Evolutionary conservation across 495 filamentous ascomycete genomes (phyloP).

Genomic region (Xylaria curta): DNA sequence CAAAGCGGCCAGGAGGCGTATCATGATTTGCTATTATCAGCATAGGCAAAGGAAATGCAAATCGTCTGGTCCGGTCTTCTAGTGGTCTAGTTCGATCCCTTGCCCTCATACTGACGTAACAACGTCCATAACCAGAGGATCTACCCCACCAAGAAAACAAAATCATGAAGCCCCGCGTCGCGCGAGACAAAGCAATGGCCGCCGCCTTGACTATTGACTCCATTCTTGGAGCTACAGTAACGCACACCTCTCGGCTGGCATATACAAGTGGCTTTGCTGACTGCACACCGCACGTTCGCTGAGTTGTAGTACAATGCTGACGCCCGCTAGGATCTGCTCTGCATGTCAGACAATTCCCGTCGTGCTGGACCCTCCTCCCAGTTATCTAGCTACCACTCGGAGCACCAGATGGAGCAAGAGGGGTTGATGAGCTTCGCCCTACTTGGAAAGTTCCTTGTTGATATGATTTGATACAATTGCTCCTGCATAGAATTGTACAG

Average conservation of each 20-base stretch:
- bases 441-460: neutral
- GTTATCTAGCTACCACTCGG: neutral
- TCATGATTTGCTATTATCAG: slow-evolving; percentile 1
- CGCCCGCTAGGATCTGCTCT: slow-evolving; percentile 12
- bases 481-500: slow-evolving; percentile 1
- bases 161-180: slow-evolving; percentile 19
- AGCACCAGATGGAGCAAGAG: neutral
- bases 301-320: slow-evolving; percentile 20
- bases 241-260: slow-evolving; percentile 15
- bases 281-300: slow-evolving; percentile 23
- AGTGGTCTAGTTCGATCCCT: slow-evolving; percentile 4
- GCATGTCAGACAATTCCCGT: slow-evolving; percentile 21
- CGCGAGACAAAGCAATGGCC: neutral
- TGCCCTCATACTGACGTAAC: slow-evolving; percentile 22
- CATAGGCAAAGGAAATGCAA: slow-evolving; percentile 12
- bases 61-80: slow-evolving; percentile 1
- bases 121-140: slow-evolving; percentile 1
- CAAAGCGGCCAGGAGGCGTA: neutral
- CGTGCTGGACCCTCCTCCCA: neutral
- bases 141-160: slow-evolving; percentile 23
- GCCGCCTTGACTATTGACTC: slow-evolving; percentile 1
- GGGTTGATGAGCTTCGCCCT: neutral
- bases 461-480: slow-evolving; percentile 19
- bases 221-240: slow-evolving; percentile 23
- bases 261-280: slow-evolving; percentile 16